Evolutionary conservation across 1,284 basidiomycete genomes (phyloP).

Genomic region (Marasmius fiardii): DNA sequence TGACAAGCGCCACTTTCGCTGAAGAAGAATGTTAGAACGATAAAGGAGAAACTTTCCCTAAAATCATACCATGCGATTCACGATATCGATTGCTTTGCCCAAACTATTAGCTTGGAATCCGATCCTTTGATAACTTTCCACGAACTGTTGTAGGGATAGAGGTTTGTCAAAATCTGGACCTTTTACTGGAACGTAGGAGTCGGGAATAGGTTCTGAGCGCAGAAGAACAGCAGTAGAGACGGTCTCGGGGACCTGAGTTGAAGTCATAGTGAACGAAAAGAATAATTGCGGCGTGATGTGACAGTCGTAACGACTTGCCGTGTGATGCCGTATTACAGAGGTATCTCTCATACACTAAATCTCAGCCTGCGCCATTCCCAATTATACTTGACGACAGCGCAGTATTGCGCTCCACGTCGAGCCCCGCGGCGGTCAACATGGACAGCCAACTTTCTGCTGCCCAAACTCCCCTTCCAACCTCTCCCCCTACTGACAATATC

Average conservation of each 20-base stretch:
- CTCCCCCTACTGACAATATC: neutral
- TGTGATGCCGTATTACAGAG: neutral
- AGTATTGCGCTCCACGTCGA: neutral
- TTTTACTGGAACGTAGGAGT: slow-evolving; percentile 69
- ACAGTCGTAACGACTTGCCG: neutral
- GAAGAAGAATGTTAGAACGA: slow-evolving; percentile 12
- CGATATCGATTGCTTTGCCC: slow-evolving; percentile 84
- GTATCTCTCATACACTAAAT: neutral
- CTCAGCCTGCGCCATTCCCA: neutral
- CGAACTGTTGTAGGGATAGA: slow-evolving; percentile 67
- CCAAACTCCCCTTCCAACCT: slow-evolving; percentile 8
- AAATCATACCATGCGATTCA: slow-evolving; percentile 79
- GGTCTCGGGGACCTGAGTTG: slow-evolving; percentile 40
- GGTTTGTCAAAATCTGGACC: slow-evolving; percentile 86
- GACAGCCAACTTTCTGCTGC: slow-evolving; percentile 5
- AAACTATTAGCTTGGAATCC: slow-evolving; percentile 96
- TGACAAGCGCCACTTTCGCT: slow-evolving; percentile 83
- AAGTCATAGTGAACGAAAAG: slow-evolving; percentile 18
- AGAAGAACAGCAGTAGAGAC: slow-evolving; percentile 75
- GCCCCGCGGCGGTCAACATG: slow-evolving; percentile 9
- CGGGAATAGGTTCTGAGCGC: slow-evolving; percentile 77
- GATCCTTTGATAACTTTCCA: slow-evolving; percentile 83
- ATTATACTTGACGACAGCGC: neutral
- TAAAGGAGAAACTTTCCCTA: slow-evolving; percentile 4
- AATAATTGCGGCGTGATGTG: neutral